A percentile compares a stretch with the other conserved stretches of the same genome.
phyloP scores from a whole-genome alignment of 331 rosid species.

The Phaseolus coccineus region DNA sequence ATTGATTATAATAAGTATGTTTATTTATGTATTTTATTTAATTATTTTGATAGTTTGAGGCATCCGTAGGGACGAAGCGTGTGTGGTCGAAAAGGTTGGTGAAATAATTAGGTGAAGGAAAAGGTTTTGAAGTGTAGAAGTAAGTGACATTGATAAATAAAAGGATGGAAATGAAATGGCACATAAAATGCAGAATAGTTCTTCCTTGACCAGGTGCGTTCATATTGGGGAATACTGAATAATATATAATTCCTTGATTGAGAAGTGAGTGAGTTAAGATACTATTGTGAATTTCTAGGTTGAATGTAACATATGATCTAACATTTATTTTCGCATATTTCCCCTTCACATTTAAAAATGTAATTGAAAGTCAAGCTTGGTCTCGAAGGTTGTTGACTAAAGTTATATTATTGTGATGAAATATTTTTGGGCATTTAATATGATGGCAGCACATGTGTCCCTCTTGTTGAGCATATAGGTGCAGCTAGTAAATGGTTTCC shows the following conservation, averaged over 20 bases:
- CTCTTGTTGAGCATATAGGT: not conserved
- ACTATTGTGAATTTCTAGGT: conserved; percentile 46
- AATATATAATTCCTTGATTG: conserved; percentile 4
- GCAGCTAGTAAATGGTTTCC: conserved; percentile 27
- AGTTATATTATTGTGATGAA: conserved; percentile 5
- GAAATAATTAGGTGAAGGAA: conserved; percentile 10
- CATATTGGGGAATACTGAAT: not conserved
- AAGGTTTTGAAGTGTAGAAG: not conserved
- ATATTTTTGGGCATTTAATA: not conserved
- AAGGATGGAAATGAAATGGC: not conserved
- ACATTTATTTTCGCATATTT: not conserved
- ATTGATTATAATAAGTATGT: no score
- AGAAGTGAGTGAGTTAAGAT: conserved; percentile 38
- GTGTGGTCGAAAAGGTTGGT: not conserved
- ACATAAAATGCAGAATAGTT: not conserved
- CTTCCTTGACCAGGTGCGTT: not conserved
- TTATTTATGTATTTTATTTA: no score
- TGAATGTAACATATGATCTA: conserved; percentile 25
- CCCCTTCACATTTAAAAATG: conserved; percentile 30
- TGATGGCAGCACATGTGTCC: conserved; percentile 43
- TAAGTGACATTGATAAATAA: not conserved
- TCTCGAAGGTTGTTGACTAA: conserved; percentile 52
- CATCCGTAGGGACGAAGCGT: no score
- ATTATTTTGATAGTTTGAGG: no score
- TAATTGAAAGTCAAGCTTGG: conserved; percentile 49